Evolutionary conservation across 140 eudicot species (phyloP).

Genomic region (Bidens hawaiensis): DNA sequence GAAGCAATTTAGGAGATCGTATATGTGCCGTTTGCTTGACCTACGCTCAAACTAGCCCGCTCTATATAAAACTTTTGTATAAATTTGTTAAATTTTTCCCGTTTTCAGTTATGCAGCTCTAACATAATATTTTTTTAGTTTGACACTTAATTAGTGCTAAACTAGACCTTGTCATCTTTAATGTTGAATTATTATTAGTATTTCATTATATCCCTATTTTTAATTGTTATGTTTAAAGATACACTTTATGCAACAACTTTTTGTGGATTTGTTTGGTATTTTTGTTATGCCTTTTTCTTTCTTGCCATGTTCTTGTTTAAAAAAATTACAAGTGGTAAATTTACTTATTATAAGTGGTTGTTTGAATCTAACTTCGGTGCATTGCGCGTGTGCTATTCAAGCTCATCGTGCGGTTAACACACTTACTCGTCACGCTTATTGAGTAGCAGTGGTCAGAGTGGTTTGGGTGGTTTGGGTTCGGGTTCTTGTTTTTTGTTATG

Average conservation of each 20-base stretch:
- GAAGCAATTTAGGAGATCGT: not conserved
- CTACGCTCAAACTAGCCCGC: not conserved
- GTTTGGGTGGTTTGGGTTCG: not conserved
- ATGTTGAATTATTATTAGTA: slow-evolving; percentile 1
- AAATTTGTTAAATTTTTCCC: not conserved
- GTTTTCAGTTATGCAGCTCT: not conserved
- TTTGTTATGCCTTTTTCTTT: slow-evolving; percentile 4
- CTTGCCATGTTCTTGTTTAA: slow-evolving; percentile 8
- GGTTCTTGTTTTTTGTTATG: not conserved
- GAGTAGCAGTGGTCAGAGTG: not conserved
- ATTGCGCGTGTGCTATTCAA: slow-evolving; percentile 69
- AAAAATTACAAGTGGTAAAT: too few relatives aligned
- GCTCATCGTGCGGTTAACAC: slow-evolving; percentile 48
- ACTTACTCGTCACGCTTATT: slow-evolving; percentile 52
- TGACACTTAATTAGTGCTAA: not conserved
- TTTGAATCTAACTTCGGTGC: slow-evolving; percentile 82
- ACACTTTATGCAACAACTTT: not conserved
- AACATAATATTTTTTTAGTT: not conserved
- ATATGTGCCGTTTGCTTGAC: not conserved
- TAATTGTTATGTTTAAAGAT: not conserved
- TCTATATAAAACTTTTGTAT: not conserved
- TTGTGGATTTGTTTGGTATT: slow-evolving; percentile 5
- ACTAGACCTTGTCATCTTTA: not conserved
- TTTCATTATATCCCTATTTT: not conserved
- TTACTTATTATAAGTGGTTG: slow-evolving; percentile 93